Evolutionary conservation across 2,329 filamentous ascomycete genomes (phyloP), one percentile per base, ranked within the genome.

Genomic region (Orbilia quercus): DNA sequence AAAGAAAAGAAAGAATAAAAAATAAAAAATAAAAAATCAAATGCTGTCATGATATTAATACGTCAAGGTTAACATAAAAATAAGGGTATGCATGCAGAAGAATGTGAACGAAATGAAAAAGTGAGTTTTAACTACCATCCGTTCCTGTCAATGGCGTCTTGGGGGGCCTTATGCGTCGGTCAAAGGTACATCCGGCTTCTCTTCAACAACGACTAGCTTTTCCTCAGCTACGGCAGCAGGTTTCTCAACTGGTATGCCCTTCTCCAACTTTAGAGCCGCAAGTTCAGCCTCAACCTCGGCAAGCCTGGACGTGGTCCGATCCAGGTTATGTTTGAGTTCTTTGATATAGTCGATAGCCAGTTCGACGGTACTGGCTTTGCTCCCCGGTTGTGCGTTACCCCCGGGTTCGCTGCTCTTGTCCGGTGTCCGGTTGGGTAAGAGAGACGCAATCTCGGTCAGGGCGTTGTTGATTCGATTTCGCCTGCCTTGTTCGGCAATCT

Each of bases 281-380:
- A 73, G 38, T 62, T 66, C 62, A 59, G 69, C 58, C 57, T 91
- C 90, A 14, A 90, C 86, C 64, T 85, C 84, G 22, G 85, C 85
- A 12, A 92, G 86, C 76, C 87, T 83, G 72, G 82, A 83, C 57
- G 88, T 88, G 20, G 88, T 88, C 34, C 87, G 86, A 1, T 84
- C 85, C 14, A 92, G 82, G 79, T 96, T 90, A 77, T 87, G 83
- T 81, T 96, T 89, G 74, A 99, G 82, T 72, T 89, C 86, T 81
- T 91, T 94, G 82, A 99, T 97, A 79, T 98, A 97, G 66, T 93
- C 89, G 78, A 98, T 98, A 1, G 95, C 95, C 82, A 91, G 89
- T 81, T 99, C 95, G n/a, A 99, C 95, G 0, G 96, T 97, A 77
- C 91, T 96, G 1, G 95, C 80, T 98, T 99, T 82, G 92, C 97